Evolutionary conservation across 306 rosid genomes (phyloP).

Genomic region (Cicer judaicum): DNA sequence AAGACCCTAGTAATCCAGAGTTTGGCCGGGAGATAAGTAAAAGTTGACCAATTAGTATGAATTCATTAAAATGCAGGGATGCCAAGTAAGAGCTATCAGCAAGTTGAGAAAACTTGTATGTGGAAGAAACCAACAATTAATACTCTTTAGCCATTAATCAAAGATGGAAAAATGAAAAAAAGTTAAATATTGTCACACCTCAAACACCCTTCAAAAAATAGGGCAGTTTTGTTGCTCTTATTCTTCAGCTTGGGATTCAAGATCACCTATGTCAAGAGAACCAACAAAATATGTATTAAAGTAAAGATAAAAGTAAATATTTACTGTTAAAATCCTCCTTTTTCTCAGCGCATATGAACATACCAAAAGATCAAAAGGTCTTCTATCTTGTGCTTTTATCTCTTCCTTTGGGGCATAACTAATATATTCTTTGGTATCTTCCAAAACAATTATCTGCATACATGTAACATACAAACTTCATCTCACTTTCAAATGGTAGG

Average conservation of each 20-base stretch:
- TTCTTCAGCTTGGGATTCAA: slow-evolving; percentile 77
- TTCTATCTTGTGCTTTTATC: slow-evolving; percentile 78
- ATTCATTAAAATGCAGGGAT: slow-evolving; percentile 19
- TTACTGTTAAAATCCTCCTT: slow-evolving; percentile 29
- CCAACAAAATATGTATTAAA: slow-evolving; percentile 50
- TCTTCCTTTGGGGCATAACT: slow-evolving; percentile 79
- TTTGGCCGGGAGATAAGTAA: no score
- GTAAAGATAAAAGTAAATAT: slow-evolving; percentile 30
- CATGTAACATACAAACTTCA: slow-evolving; percentile 23
- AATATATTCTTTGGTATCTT: slow-evolving; percentile 80
- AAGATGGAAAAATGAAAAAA: background rate
- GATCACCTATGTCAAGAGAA: slow-evolving; percentile 77
- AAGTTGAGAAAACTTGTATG: slow-evolving; percentile 22
- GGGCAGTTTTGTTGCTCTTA: slow-evolving; percentile 78
- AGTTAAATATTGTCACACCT: slow-evolving; percentile 54
- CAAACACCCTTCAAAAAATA: slow-evolving; percentile 93
- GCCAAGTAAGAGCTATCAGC: slow-evolving; percentile 2
- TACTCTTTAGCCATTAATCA: background rate
- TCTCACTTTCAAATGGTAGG: slow-evolving; percentile 7
- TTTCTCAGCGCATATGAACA: slow-evolving; percentile 43
- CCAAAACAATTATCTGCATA: slow-evolving; percentile 87
- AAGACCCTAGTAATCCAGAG: no score
- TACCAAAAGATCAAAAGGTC: slow-evolving; percentile 92
- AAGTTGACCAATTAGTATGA: background rate
- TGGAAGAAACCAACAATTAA: background rate